Percentiles rank a stretch among this genome's conserved stretches.
Evolutionary conservation across 2,329 filamentous ascomycete genomes (phyloP).

Genomic region (Lasiodiplodia gonubiensis): DNA sequence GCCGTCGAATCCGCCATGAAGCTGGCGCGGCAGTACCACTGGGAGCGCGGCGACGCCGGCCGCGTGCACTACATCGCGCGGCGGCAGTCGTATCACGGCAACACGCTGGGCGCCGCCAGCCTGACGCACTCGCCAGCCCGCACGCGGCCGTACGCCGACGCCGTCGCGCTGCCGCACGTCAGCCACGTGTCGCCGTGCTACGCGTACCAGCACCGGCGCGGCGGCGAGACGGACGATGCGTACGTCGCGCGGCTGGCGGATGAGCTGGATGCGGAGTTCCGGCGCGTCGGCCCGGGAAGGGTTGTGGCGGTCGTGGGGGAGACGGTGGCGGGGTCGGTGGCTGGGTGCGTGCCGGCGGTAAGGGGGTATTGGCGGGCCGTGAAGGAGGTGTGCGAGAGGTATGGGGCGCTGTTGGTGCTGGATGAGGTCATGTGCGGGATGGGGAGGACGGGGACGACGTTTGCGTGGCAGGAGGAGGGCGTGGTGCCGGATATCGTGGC

Average conservation of each 20-base stretch:
- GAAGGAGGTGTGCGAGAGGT: constrained; percentile 68
- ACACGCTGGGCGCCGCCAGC: constrained; percentile 69
- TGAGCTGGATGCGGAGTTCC: constrained; percentile 72
- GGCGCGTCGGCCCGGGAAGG: constrained; percentile 65
- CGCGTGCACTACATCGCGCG: constrained; percentile 69
- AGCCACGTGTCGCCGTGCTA: constrained; percentile 71
- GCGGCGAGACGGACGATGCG: constrained; percentile 60
- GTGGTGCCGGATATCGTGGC: constrained; percentile 69
- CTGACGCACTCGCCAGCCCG: constrained; percentile 67
- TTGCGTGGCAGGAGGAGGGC: constrained; percentile 66
- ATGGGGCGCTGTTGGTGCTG: constrained; percentile 75
- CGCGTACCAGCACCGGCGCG: constrained; percentile 62
- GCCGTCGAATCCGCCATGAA: constrained; percentile 73
- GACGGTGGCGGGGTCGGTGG: constrained; percentile 72
- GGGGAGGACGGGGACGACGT: constrained; percentile 63
- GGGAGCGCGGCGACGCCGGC: constrained; percentile 61
- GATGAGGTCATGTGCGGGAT: constrained; percentile 79
- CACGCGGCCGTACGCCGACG: constrained; percentile 65
- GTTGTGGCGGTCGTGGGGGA: constrained; percentile 77
- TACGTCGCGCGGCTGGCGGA: constrained; percentile 67
- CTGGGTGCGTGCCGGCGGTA: constrained; percentile 71
- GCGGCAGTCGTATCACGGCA: constrained; percentile 71
- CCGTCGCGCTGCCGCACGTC: constrained; percentile 60
- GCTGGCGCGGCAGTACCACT: constrained; percentile 68
- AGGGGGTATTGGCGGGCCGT: constrained; percentile 73